phyloP scores from a whole-genome alignment of 345 rosid genomes.

The Odontarrhena argentea region DNA sequence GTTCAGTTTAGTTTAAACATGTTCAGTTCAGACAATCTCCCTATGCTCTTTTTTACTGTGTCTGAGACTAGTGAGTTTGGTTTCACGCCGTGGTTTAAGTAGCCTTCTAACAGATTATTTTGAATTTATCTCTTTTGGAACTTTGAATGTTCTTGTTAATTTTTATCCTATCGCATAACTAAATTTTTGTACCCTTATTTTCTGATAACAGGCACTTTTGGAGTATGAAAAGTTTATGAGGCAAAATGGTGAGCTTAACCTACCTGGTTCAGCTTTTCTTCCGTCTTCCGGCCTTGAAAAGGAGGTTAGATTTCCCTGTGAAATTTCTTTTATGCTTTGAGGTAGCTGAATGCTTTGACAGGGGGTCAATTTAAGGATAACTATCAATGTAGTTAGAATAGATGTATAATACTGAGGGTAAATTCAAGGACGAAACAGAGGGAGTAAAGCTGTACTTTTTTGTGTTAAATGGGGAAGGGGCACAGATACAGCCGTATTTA shows the following conservation, averaged over 20 bases:
- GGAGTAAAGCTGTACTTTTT: conserved; percentile 13
- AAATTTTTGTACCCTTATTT: conserved; percentile 22
- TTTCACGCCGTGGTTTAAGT: conserved; percentile 11
- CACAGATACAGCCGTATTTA: neutral
- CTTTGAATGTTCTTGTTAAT: conserved; percentile 13
- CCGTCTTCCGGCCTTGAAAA: conserved; percentile 62
- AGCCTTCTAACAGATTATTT: conserved; percentile 8
- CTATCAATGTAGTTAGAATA: neutral
- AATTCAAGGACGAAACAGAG: neutral
- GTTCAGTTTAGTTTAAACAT: neutral
- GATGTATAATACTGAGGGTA: neutral
- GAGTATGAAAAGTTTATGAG: conserved; percentile 81
- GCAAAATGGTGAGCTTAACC: conserved; percentile 71
- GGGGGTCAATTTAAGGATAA: conserved; percentile 12
- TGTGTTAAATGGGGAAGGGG: conserved; percentile 14
- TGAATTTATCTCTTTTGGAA: conserved; percentile 7
- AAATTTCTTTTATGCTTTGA: neutral
- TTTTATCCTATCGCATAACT: neutral
- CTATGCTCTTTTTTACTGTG: conserved; percentile 10
- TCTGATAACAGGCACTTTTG: conserved; percentile 65
- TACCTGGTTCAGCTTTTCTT: conserved; percentile 59
- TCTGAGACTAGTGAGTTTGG: conserved; percentile 17
- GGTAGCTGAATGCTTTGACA: conserved; percentile 11
- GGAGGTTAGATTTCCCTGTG: conserved; percentile 51
- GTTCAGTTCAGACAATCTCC: conserved; percentile 6